A percentile compares a stretch with the other conserved stretches of the same genome.
These are phyloP conservation scores for Talaromyces rugulosus DNA, from an alignment of 2,329 filamentous ascomycete species.

Conservation along the genomic window DNA sequence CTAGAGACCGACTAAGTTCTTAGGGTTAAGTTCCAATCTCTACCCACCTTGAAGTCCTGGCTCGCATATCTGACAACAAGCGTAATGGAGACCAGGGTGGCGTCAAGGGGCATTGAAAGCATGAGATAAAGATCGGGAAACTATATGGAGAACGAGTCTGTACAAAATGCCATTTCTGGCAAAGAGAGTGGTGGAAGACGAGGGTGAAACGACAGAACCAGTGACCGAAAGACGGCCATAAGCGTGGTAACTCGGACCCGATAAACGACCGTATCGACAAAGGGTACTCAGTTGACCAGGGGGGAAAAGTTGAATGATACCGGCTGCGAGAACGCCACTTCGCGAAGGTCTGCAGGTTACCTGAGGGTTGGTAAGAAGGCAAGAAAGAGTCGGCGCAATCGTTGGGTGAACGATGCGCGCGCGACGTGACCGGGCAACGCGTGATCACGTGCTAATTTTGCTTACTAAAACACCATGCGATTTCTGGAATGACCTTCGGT, in stretches of 20 bases:
- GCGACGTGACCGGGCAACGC: constrained; percentile 7
- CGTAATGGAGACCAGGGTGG: constrained; percentile 31
- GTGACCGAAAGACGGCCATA: constrained; percentile 1
- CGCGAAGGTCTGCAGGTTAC: neutral
- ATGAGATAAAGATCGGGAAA: constrained; percentile 71
- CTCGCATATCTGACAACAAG: constrained; percentile 21
- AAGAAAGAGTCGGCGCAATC: neutral
- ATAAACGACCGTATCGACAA: constrained; percentile 8
- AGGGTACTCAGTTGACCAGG: neutral
- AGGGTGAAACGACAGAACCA: constrained; percentile 9
- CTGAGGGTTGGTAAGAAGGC: constrained; percentile 5
- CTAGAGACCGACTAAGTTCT: constrained; percentile 67
- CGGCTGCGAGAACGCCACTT: neutral
- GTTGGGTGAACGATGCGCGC: neutral
- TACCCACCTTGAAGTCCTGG: constrained; percentile 55
- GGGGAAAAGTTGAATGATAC: neutral
- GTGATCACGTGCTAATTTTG: constrained; percentile 1
- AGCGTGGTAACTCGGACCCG: constrained; percentile 11
- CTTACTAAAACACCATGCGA: neutral
- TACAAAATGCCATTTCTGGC: constrained; percentile 41
- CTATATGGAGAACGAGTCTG: constrained; percentile 74
- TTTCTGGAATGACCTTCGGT: neutral
- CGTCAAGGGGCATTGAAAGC: constrained; percentile 35
- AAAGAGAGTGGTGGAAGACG: constrained; percentile 34
- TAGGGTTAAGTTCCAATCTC: constrained; percentile 97